Percentiles rank a stretch among this genome's conserved stretches.
Conservation (phyloP, 202 grass and related monocot genomes). For the Cymbopogon flexuosus region DNA sequence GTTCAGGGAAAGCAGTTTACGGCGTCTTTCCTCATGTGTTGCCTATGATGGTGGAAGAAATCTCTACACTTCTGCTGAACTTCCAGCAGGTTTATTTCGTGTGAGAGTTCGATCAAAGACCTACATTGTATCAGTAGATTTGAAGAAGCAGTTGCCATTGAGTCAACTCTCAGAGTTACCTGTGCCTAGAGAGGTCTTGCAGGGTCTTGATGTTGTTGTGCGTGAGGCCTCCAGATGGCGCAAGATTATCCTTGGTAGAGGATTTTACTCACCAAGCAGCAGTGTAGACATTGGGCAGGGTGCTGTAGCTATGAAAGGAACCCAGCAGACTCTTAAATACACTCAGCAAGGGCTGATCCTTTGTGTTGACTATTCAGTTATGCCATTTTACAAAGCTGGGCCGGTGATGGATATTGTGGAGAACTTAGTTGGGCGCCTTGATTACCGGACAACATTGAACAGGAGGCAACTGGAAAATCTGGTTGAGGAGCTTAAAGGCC, state of each 20-base stretch:
- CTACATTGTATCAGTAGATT: constrained; percentile 43
- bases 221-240: constrained; percentile 39
- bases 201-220: constrained; percentile 58
- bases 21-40: constrained; percentile 28
- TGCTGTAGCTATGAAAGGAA: constrained; percentile 45
- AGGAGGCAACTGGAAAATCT: not conserved
- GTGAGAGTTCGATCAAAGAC: constrained; percentile 36
- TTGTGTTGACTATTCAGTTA: constrained; percentile 53
- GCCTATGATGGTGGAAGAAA: constrained; percentile 62
- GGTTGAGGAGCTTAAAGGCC: constrained; percentile 38
- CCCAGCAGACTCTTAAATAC: constrained; percentile 48
- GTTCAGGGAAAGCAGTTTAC: constrained; percentile 35
- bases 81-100: constrained; percentile 30
- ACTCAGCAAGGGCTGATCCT: constrained; percentile 46
- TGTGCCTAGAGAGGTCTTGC: constrained; percentile 55
- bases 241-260: constrained; percentile 40
- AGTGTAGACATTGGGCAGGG: not conserved
- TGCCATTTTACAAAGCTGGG: constrained; percentile 49
- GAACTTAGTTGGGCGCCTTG: not conserved
- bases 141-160: constrained; percentile 44
- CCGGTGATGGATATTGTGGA: constrained; percentile 39
- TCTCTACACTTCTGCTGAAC: constrained; percentile 38
- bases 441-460: constrained; percentile 27
- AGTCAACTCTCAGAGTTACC: constrained; percentile 35
- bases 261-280: constrained; percentile 40